Conservation (phyloP, 306 rosid species). For the Ziziphus jujuba region DNA sequence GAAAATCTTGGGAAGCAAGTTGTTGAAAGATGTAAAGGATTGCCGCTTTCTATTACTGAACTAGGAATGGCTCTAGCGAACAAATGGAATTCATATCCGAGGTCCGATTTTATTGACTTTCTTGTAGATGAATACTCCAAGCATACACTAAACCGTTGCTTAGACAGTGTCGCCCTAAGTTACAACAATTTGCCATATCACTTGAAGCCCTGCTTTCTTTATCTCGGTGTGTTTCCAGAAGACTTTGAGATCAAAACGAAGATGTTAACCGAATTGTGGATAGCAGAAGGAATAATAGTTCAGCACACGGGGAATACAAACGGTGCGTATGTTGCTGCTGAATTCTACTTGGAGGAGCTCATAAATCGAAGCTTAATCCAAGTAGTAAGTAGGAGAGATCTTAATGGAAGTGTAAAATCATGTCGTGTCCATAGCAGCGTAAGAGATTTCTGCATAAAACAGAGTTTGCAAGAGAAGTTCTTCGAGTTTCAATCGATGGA, state of each 20-base stretch:
- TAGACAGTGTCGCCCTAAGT: too few species aligned
- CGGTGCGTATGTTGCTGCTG: slow-evolving; percentile 43
- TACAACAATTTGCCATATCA: slow-evolving; percentile 4
- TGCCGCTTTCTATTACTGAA: too few species aligned
- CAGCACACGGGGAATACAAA: not conserved
- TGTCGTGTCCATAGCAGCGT: slow-evolving; percentile 51
- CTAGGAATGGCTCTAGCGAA: too few species aligned
- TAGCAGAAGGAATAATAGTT: slow-evolving; percentile 52
- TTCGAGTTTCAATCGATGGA: slow-evolving; percentile 27
- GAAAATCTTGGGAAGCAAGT: too few species aligned
- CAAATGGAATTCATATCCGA: too few species aligned
- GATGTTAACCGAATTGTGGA: slow-evolving; percentile 39
- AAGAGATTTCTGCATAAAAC: slow-evolving; percentile 42
- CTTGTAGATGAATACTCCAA: too few species aligned
- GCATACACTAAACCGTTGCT: too few species aligned
- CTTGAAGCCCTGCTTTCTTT: slow-evolving; percentile 51
- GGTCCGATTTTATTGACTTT: too few species aligned
- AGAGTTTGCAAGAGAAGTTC: slow-evolving; percentile 38
- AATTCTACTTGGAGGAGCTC: slow-evolving; percentile 28
- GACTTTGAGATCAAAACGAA: slow-evolving; percentile 33
- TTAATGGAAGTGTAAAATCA: slow-evolving; percentile 46
- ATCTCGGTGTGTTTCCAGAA: slow-evolving; percentile 51
- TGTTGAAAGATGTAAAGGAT: too few species aligned
- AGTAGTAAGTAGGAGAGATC: slow-evolving; percentile 27
- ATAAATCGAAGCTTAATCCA: slow-evolving; percentile 50